phyloP scores from a whole-genome alignment of 108 stramenopile species.

The Nitzschia sp. region DNA sequence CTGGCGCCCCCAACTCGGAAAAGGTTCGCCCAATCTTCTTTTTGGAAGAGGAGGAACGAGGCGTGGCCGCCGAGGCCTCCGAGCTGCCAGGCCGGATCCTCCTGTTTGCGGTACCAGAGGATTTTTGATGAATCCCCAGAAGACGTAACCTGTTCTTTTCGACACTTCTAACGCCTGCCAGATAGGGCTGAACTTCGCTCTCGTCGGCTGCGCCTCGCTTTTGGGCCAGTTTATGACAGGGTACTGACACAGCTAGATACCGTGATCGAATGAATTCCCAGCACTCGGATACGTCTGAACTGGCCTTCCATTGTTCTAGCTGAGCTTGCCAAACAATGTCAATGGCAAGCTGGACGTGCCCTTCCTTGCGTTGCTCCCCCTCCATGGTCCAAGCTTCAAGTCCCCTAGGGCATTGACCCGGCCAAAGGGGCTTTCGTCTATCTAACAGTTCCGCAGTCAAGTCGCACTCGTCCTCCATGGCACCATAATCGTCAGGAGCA shows the following conservation, averaged over 20 bases:
- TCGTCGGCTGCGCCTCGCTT: slow-evolving; percentile 20
- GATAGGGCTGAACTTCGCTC: slow-evolving; percentile 22
- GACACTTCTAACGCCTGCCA: slow-evolving; percentile 6
- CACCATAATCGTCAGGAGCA: slow-evolving; percentile 28
- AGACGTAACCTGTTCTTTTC: slow-evolving; percentile 20
- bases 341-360: slow-evolving; percentile 26
- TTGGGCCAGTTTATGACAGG: slow-evolving; percentile 9
- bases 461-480: slow-evolving; percentile 45
- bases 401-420: slow-evolving; percentile 25
- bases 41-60: not conserved
- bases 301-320: slow-evolving; percentile 23
- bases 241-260: slow-evolving; percentile 4
- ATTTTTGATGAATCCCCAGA: slow-evolving; percentile 11
- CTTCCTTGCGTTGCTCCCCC: slow-evolving; percentile 35
- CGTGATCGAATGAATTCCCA: slow-evolving; percentile 34
- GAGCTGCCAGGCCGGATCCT: not conserved
- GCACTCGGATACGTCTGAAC: slow-evolving; percentile 20
- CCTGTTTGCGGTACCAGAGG: not conserved
- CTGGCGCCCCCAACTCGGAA: not conserved
- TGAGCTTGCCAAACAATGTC: slow-evolving; percentile 46
- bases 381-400: slow-evolving; percentile 39
- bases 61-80: not conserved
- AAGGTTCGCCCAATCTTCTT: not conserved
- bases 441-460: slow-evolving; percentile 25
- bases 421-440: slow-evolving; percentile 9